A percentile compares a stretch with the other conserved stretches of the same genome.
Evolutionary conservation across 75 land plant genomes (phyloP).

Genomic region (Adiantum capillusveneris): DNA sequence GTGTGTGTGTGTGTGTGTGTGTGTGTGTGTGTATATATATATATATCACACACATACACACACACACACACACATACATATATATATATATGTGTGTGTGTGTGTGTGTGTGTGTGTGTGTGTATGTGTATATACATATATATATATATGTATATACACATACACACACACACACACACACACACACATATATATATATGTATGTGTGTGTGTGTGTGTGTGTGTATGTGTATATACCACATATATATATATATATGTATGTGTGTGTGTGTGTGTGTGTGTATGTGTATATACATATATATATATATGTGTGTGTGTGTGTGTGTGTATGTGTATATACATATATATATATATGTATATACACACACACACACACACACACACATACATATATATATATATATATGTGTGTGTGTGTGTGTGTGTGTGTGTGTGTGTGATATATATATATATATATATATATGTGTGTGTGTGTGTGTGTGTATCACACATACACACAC

Average conservation of each 20-base stretch:
- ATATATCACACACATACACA: too few relatives aligned
- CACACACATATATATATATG: not conserved
- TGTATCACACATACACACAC: too few relatives aligned
- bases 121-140: too few relatives aligned
- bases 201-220: not conserved
- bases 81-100: not conserved
- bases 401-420: not conserved
- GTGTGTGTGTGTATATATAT: not conserved
- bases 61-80: too few relatives aligned
- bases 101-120: not conserved
- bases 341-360: constrained; percentile 1
- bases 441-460: too few relatives aligned
- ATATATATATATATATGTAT: not conserved
- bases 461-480: too few relatives aligned
- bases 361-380: constrained; percentile 1
- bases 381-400: not conserved
- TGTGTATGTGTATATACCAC: constrained; percentile 1
- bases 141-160: not conserved
- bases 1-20: not conserved
- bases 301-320: not conserved
- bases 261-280: not conserved
- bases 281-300: not conserved
- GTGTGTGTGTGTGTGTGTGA: constrained; percentile 3
- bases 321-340: not conserved
- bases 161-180: constrained; percentile 1